Evolutionary conservation across 2,329 filamentous ascomycete species (phyloP).

Genomic region (Westerdykella aurantiaca): DNA sequence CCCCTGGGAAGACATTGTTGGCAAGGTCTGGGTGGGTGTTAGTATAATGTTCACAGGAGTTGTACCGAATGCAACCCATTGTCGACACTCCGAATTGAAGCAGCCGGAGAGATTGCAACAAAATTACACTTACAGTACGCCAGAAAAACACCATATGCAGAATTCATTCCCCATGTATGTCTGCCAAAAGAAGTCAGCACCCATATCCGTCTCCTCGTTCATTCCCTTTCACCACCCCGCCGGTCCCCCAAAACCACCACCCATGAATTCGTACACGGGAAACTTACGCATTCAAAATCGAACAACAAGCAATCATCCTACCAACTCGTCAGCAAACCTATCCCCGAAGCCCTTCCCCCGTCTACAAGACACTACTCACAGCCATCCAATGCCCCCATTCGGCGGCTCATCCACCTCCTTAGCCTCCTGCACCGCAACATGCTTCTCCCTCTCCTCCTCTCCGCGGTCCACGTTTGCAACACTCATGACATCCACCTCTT

Average conservation of each 20-base stretch:
- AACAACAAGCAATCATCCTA: constrained; percentile 13
- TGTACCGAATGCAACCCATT: too few relatives aligned
- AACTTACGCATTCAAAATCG: constrained; percentile 33
- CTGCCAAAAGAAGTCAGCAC: constrained; percentile 30
- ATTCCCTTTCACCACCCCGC: too few relatives aligned
- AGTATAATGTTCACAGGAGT: not conserved
- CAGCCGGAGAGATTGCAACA: not conserved
- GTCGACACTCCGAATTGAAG: too few relatives aligned
- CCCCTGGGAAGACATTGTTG: constrained; percentile 56
- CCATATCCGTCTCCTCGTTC: too few relatives aligned
- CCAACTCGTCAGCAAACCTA: constrained; percentile 40
- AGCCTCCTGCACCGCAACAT: constrained; percentile 1
- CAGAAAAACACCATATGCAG: constrained; percentile 66
- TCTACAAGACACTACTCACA: constrained; percentile 42
- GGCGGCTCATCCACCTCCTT: constrained; percentile 42
- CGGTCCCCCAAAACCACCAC: too few relatives aligned
- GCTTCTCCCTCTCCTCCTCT: not conserved
- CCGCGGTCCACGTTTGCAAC: constrained; percentile 1
- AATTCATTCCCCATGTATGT: constrained; percentile 72
- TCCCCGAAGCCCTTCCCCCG: constrained; percentile 32
- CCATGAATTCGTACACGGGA: not conserved
- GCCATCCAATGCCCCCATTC: constrained; percentile 58
- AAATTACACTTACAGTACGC: constrained; percentile 45
- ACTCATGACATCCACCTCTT: not conserved
- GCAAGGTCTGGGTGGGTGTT: constrained; percentile 51